Conservation (phyloP, 2,329 filamentous ascomycete species). For the Nigrospora osmanthi region DNA sequence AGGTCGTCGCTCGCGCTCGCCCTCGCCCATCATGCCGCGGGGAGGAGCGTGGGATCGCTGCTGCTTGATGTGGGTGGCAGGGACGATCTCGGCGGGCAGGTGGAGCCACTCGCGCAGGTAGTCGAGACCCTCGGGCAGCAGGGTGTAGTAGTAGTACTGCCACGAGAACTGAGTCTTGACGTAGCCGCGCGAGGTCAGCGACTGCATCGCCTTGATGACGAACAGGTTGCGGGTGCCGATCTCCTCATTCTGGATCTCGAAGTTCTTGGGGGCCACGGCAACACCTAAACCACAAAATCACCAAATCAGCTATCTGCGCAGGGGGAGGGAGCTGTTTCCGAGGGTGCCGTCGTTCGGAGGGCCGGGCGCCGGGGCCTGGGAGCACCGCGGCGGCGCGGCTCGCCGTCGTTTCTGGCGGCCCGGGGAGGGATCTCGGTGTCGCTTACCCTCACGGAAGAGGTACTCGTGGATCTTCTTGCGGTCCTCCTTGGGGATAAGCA, state of each 20-base stretch:
- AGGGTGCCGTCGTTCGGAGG: not conserved
- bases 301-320: not conserved
- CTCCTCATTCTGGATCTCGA: slow-evolving; percentile 95
- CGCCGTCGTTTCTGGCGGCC: not conserved
- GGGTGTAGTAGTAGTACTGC: slow-evolving; percentile 99
- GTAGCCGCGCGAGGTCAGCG: slow-evolving; percentile 93
- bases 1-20: slow-evolving; percentile 72
- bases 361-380: not conserved
- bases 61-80: slow-evolving; percentile 99
- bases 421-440: not conserved
- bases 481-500: slow-evolving; percentile 99
- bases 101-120: slow-evolving; percentile 99
- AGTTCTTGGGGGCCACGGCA: slow-evolving; percentile 99
- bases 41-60: slow-evolving; percentile 97
- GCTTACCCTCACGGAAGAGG: slow-evolving; percentile 74
- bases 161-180: slow-evolving; percentile 99
- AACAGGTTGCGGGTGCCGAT: slow-evolving; percentile 99
- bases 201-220: slow-evolving; percentile 99
- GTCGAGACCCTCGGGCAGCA: slow-evolving; percentile 98
- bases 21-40: slow-evolving; percentile 95
- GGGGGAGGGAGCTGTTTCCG: not conserved
- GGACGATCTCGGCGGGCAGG: slow-evolving; percentile 98
- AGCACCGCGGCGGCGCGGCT: too few relatives aligned
- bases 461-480: slow-evolving; percentile 99
- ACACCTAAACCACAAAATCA: slow-evolving; percentile 37